Conservation (phyloP, 352 stramenopile species). For the Phytophthora ramorum region DNA sequence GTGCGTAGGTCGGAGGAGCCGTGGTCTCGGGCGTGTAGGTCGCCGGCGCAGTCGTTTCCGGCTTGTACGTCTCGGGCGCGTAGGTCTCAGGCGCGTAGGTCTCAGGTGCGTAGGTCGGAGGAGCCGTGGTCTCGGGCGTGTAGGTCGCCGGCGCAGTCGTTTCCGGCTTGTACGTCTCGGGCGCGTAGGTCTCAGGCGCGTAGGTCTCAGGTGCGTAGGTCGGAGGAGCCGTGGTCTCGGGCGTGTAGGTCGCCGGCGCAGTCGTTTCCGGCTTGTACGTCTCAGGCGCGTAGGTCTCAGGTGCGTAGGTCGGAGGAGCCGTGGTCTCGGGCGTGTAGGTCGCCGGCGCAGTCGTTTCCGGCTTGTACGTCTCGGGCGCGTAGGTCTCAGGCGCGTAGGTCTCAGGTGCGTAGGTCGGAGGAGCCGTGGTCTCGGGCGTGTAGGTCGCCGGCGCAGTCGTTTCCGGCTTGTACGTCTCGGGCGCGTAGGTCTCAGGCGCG, state of each 20-base stretch:
- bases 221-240: not conserved
- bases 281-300: no score
- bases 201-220: conserved; percentile 6
- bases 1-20: no score
- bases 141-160: conserved; percentile 1
- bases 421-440: not conserved
- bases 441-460: not conserved
- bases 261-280: no score
- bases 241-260: no score
- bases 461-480: conserved; percentile 3
- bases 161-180: no score
- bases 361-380: conserved; percentile 14
- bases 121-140: not conserved
- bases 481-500: conserved; percentile 5
- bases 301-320: no score
- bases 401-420: not conserved
- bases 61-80: not conserved
- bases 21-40: conserved; percentile 10
- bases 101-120: no score
- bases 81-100: conserved; percentile 1
- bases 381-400: not conserved
- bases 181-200: conserved; percentile 6
- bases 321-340: not conserved
- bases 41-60: no score
- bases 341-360: not conserved